Conservation (phyloP, 257 asterid genomes). For the Paulownia fortunei region DNA sequence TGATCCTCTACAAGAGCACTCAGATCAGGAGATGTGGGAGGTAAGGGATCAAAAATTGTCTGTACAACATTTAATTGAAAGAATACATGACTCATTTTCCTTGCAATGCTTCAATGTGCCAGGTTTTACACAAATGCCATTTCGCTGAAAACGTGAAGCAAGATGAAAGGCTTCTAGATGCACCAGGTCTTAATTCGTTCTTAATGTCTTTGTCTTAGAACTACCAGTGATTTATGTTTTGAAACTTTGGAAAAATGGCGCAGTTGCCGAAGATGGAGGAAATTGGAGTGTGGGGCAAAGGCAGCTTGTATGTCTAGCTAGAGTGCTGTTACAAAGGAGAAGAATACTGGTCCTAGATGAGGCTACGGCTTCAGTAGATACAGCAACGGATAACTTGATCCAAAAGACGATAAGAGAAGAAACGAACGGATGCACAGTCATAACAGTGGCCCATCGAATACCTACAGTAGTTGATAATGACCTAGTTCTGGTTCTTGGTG, state of each 20-base stretch:
- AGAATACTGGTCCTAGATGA: constrained; percentile 75
- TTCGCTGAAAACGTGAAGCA: constrained; percentile 62
- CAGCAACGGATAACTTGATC: constrained; percentile 67
- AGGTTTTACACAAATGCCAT: constrained; percentile 79
- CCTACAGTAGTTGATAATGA: constrained; percentile 88
- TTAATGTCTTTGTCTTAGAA: background rate
- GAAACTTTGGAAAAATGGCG: constrained; percentile 1
- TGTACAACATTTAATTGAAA: background rate
- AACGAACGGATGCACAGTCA: constrained; percentile 71
- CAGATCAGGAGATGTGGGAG: constrained; percentile 81
- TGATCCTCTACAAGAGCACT: constrained; percentile 65
- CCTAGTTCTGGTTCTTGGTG: constrained; percentile 75
- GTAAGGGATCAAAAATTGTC: constrained; percentile 35
- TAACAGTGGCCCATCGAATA: constrained; percentile 86
- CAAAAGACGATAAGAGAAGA: constrained; percentile 80
- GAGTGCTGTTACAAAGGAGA: constrained; percentile 69
- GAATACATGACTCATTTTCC: background rate
- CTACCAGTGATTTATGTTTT: background rate
- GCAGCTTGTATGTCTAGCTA: constrained; percentile 79
- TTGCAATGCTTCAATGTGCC: background rate
- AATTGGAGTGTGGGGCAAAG: constrained; percentile 89
- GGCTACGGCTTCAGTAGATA: constrained; percentile 86
- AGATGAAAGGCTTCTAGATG: constrained; percentile 73
- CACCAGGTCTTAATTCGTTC: constrained; percentile 56
- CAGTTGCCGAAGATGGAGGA: constrained; percentile 92